phyloP scores from a whole-genome alignment of 768 basidiomycete species.

The Harrya chromipes region DNA sequence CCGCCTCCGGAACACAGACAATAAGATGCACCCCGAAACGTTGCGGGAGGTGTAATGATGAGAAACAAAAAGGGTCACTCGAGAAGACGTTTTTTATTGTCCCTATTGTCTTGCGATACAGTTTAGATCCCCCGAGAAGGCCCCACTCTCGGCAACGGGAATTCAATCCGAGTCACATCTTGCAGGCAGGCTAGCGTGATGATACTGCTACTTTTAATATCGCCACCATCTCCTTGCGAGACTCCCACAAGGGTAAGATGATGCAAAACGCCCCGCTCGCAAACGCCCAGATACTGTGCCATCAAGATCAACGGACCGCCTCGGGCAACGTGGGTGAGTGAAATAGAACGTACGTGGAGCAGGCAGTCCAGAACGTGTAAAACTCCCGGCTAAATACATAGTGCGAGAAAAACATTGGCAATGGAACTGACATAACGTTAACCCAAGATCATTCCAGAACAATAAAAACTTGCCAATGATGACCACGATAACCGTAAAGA shows the following conservation, averaged over 20 bases:
- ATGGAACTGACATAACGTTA: constrained; percentile 27
- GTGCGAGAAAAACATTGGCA: constrained; percentile 40
- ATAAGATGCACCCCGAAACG: constrained; percentile 22
- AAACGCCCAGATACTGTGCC: constrained; percentile 34
- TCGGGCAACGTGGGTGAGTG: not conserved
- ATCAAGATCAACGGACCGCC: constrained; percentile 3
- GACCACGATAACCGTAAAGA: constrained; percentile 34
- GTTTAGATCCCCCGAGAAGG: constrained; percentile 3
- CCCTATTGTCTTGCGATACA: constrained; percentile 18
- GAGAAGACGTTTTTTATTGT: constrained; percentile 23
- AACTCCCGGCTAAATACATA: constrained; percentile 36
- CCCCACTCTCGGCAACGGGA: not conserved
- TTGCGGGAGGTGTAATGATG: constrained; percentile 3
- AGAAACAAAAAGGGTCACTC: constrained; percentile 13
- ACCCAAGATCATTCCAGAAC: not conserved
- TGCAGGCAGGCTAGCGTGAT: too few species aligned
- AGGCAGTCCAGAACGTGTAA: constrained; percentile 38
- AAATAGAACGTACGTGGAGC: constrained; percentile 33
- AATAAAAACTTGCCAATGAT: constrained; percentile 27
- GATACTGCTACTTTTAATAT: constrained; percentile 15
- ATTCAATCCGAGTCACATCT: not conserved
- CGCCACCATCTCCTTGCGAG: constrained; percentile 29
- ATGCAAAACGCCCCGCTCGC: constrained; percentile 37
- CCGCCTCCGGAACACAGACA: constrained; percentile 16
- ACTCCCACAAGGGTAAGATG: constrained; percentile 38